These are phyloP conservation scores for Pyropia yezoensis DNA, from an alignment of 23 red algal genomes.

Conservation along the genomic window DNA sequence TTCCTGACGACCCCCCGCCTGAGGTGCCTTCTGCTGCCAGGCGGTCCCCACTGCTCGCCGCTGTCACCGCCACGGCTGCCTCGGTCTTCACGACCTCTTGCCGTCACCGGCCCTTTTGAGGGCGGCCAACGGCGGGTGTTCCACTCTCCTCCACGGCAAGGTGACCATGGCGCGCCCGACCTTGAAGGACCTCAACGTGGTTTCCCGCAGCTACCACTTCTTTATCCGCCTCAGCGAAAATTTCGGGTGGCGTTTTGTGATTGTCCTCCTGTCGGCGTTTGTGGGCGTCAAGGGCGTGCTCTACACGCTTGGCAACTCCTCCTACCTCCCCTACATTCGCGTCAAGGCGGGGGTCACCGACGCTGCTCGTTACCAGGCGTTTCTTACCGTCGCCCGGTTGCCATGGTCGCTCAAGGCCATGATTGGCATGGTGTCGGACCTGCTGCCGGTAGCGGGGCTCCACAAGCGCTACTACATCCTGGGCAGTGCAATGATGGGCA, in stretches of 20 bases:
- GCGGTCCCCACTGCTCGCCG: too few relatives aligned
- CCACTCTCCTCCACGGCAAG: too few relatives aligned
- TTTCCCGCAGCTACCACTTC: not conserved
- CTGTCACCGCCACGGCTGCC: too few relatives aligned
- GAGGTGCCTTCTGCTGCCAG: too few relatives aligned
- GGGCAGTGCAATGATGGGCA: conserved; percentile 19
- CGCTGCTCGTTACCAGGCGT: conserved; percentile 33
- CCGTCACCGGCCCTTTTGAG: too few relatives aligned
- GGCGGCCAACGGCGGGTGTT: too few relatives aligned
- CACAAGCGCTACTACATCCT: conserved; percentile 63
- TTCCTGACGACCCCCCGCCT: too few relatives aligned
- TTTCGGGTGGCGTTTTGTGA: conserved; percentile 53
- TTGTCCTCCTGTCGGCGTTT: conserved; percentile 35
- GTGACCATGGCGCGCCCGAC: too few relatives aligned
- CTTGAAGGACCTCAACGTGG: too few relatives aligned
- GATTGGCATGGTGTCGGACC: conserved; percentile 56
- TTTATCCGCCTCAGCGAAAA: conserved; percentile 12
- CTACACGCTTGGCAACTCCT: not conserved
- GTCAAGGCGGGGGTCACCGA: conserved; percentile 43
- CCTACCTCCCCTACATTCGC: conserved; percentile 25
- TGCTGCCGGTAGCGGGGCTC: conserved; percentile 31
- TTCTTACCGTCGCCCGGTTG: conserved; percentile 28
- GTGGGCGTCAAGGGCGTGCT: conserved; percentile 38
- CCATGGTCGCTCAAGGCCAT: conserved; percentile 60
- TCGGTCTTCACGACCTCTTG: too few relatives aligned